phyloP scores from a whole-genome alignment of 2,329 filamentous ascomycete genomes.

The Talaromyces atroroseus region DNA sequence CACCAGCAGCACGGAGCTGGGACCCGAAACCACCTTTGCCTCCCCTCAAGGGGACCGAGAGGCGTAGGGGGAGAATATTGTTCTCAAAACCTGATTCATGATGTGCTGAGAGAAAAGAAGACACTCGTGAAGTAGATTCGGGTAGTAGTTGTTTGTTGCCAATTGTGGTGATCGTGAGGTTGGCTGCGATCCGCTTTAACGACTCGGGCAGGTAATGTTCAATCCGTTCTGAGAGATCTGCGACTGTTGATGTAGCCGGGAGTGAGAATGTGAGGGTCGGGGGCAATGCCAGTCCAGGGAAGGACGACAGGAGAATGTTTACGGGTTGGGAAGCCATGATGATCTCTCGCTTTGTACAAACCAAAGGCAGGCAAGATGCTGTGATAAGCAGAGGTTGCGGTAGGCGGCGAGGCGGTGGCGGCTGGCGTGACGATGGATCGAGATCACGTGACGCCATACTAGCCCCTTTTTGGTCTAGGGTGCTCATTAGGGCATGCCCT shows the following conservation, averaged over 20 bases:
- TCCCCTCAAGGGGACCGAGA: conserved; percentile 74
- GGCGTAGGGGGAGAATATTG: conserved; percentile 74
- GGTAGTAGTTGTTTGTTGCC: conserved; percentile 65
- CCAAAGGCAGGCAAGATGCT: neutral
- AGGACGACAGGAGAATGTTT: conserved; percentile 80
- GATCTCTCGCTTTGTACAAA: neutral
- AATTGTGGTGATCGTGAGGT: conserved; percentile 74
- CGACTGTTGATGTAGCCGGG: conserved; percentile 57
- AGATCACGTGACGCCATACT: neutral
- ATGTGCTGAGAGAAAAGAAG: conserved; percentile 52
- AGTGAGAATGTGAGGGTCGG: conserved; percentile 76
- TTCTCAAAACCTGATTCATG: conserved; percentile 40
- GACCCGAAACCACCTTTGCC: conserved; percentile 98
- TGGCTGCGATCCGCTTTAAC: conserved; percentile 44
- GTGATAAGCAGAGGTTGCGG: neutral
- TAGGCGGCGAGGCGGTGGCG: neutral
- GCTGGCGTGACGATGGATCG: neutral
- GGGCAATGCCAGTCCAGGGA: conserved; percentile 75
- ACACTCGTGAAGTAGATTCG: conserved; percentile 52
- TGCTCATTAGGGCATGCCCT: conserved; percentile 14
- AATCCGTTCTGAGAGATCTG: conserved; percentile 61
- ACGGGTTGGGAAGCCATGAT: conserved; percentile 56
- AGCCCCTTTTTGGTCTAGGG: neutral
- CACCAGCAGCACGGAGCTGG: conserved; percentile 90
- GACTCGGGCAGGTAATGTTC: conserved; percentile 54